Evolutionary conservation across 176 grass and related monocot species (phyloP).

Genomic region (Saccharum officinarum): DNA sequence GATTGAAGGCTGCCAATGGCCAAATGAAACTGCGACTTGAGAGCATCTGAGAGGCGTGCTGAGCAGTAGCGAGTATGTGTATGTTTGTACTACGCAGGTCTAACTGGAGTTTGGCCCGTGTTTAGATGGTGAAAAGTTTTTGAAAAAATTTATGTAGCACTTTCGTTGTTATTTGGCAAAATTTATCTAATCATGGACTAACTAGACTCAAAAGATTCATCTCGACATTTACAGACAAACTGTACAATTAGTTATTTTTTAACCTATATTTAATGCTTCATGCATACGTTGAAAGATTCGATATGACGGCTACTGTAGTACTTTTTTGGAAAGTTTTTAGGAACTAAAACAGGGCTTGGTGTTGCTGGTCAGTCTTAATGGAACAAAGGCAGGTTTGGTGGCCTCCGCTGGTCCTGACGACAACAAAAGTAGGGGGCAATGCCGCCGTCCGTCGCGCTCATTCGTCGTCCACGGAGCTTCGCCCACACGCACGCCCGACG

Average conservation of each 20-base stretch:
- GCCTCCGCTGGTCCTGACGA: not conserved
- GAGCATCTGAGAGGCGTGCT: not conserved
- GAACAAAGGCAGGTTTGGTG: slow-evolving; percentile 34
- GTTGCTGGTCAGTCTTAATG: slow-evolving; percentile 5
- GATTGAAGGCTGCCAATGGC: not conserved
- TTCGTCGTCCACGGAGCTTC: slow-evolving; percentile 3
- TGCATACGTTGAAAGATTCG: too few species aligned
- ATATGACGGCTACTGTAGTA: too few species aligned
- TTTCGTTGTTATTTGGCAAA: too few species aligned
- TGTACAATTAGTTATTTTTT: too few species aligned
- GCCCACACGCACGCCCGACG: not conserved
- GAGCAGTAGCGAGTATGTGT: not conserved
- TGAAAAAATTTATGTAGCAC: too few species aligned
- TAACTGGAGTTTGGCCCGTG: not conserved
- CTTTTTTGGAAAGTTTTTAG: too few species aligned
- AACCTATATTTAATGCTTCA: too few species aligned
- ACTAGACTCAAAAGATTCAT: too few species aligned
- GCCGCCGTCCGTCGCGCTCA: slow-evolving; percentile 18
- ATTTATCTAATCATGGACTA: too few species aligned
- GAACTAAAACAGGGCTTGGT: too few species aligned
- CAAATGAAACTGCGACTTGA: not conserved
- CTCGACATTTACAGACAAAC: too few species aligned
- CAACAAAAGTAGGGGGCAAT: not conserved
- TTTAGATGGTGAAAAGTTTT: too few species aligned
- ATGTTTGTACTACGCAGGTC: not conserved